Conservation (phyloP, 176 grass and related monocot species). For the Coix lacrymajobi region DNA sequence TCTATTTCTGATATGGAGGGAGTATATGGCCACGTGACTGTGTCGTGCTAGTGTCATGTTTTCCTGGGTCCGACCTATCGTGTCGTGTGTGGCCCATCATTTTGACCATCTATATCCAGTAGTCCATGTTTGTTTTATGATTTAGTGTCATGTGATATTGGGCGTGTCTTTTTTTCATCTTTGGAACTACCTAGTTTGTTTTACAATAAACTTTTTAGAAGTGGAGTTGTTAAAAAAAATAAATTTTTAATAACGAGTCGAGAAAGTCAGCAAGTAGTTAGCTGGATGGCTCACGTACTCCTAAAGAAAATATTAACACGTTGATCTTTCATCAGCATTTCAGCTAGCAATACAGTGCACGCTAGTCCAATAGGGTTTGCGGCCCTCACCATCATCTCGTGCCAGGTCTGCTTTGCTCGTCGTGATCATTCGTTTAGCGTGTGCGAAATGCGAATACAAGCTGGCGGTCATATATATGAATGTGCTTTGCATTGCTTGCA, state of each 20-base stretch:
- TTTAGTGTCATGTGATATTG: too few species aligned
- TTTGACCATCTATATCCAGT: too few species aligned
- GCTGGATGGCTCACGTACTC: background rate
- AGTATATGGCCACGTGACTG: too few species aligned
- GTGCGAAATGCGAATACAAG: background rate
- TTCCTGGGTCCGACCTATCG: too few species aligned
- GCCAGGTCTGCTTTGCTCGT: background rate
- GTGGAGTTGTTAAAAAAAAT: background rate
- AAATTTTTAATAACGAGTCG: background rate
- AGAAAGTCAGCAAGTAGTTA: background rate
- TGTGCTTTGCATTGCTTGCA: background rate
- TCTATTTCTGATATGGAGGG: too few species aligned
- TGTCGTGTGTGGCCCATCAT: too few species aligned
- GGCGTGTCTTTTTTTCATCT: background rate
- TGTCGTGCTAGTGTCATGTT: too few species aligned
- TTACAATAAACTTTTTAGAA: background rate
- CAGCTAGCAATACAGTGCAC: background rate
- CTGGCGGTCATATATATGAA: background rate
- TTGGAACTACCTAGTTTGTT: background rate
- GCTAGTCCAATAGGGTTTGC: background rate
- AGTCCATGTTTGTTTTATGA: too few species aligned
- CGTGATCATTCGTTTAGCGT: background rate
- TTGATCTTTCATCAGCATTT: background rate
- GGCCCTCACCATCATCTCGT: background rate
- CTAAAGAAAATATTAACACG: background rate